phyloP scores from a whole-genome alignment of 2,329 filamentous ascomycete species.

The Penicillium griseofulvum region DNA sequence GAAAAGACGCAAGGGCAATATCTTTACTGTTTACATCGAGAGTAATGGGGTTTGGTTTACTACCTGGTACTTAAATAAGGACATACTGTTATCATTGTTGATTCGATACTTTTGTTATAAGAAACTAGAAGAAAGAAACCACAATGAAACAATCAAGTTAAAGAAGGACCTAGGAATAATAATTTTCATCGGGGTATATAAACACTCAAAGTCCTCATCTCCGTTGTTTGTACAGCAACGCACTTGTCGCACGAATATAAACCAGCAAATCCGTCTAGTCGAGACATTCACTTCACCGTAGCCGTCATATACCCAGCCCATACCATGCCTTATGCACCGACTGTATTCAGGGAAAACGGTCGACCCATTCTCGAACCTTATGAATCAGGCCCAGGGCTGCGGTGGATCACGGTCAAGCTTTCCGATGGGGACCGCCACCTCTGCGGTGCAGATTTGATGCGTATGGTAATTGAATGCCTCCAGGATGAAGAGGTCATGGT shows the following conservation, averaged over 20 bases:
- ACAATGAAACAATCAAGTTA: too few relatives aligned
- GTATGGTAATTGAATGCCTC: background rate
- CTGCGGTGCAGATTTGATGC: background rate
- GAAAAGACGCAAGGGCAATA: too few relatives aligned
- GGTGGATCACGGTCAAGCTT: background rate
- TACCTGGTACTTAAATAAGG: too few relatives aligned
- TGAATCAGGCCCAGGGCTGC: background rate
- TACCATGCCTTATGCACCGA: background rate
- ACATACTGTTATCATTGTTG: too few relatives aligned
- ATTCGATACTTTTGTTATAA: too few relatives aligned
- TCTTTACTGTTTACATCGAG: too few relatives aligned
- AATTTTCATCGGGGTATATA: background rate
- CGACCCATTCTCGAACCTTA: background rate
- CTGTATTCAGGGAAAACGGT: background rate
- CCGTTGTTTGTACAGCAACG: background rate
- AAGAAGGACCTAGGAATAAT: too few relatives aligned
- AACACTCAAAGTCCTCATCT: background rate
- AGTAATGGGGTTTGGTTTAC: too few relatives aligned
- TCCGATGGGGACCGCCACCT: background rate
- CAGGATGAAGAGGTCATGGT: background rate
- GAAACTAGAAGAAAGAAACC: too few relatives aligned
- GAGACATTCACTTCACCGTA: background rate
- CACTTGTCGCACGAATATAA: background rate
- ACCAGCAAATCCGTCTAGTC: background rate
- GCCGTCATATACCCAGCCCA: background rate